phyloP scores from a whole-genome alignment of 805 yeast species.

The Lachancea thermotolerans region DNA sequence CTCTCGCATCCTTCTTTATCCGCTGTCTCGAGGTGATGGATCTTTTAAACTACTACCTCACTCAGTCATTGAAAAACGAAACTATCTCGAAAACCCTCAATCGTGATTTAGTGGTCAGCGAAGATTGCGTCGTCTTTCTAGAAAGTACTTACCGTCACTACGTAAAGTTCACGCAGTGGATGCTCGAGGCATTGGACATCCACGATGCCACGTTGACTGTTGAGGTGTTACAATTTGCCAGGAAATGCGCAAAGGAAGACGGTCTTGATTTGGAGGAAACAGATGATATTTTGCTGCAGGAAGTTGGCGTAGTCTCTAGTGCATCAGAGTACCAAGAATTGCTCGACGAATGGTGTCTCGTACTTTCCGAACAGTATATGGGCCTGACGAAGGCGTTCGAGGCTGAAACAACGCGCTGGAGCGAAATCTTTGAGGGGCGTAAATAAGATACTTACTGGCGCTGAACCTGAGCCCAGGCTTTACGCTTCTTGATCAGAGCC shows the following conservation, averaged over 20 bases:
- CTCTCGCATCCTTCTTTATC: slow-evolving; percentile 19
- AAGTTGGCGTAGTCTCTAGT: slow-evolving; percentile 22
- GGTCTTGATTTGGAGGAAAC: slow-evolving; percentile 23
- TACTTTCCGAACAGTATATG: slow-evolving; percentile 15
- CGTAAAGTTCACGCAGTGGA: slow-evolving; percentile 32
- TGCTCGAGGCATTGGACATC: slow-evolving; percentile 25
- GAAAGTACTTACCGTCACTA: slow-evolving; percentile 29
- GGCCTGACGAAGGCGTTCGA: slow-evolving; percentile 16
- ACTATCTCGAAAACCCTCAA: slow-evolving; percentile 31
- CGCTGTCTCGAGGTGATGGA: slow-evolving; percentile 28
- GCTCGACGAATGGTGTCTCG: slow-evolving; percentile 23
- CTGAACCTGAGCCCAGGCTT: neutral
- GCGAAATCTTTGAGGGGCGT: slow-evolving; percentile 20
- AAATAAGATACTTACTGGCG: slow-evolving; percentile 6
- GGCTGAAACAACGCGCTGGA: slow-evolving; percentile 17
- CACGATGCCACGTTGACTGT: slow-evolving; percentile 16
- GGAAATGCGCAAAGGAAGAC: slow-evolving; percentile 29
- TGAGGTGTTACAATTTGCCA: slow-evolving; percentile 28
- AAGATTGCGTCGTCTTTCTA: slow-evolving; percentile 17
- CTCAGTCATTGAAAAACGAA: slow-evolving; percentile 30
- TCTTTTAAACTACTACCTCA: slow-evolving; percentile 26
- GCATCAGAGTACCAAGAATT: slow-evolving; percentile 20
- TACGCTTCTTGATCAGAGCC: neutral
- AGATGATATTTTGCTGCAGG: slow-evolving; percentile 29
- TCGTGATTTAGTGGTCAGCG: slow-evolving; percentile 19